phyloP scores from a whole-genome alignment of 1,284 basidiomycete genomes.

The Ceratobasidium sp. region DNA sequence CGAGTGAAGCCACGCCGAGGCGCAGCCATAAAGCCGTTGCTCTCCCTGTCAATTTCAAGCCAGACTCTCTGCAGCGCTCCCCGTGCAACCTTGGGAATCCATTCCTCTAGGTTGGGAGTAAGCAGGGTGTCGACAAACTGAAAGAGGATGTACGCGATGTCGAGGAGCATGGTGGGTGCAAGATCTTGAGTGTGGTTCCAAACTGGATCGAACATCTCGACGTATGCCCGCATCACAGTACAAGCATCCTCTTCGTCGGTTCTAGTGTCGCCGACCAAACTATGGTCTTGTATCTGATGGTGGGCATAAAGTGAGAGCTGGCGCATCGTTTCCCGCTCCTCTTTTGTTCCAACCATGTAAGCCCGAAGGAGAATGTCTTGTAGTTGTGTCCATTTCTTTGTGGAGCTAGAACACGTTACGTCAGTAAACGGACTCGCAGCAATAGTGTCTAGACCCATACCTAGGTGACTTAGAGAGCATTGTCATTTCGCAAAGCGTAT shows the following conservation, averaged over 20 bases:
- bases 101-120: background rate
- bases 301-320: background rate
- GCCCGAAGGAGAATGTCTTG: conserved; percentile 19
- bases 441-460: no score
- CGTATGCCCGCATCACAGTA: conserved; percentile 3
- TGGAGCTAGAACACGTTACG: background rate
- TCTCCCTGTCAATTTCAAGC: conserved; percentile 28
- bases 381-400: background rate
- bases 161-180: background rate
- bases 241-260: conserved; percentile 13
- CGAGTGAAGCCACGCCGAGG: background rate
- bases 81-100: background rate
- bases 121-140: background rate
- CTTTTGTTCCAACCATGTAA: conserved; percentile 1
- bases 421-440: no score
- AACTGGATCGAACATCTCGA: conserved; percentile 1
- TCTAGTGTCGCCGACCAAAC: background rate
- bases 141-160: conserved; percentile 6
- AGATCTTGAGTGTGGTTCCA: background rate
- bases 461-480: background rate
- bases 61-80: conserved; percentile 9
- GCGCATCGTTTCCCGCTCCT: conserved; percentile 1
- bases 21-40: background rate
- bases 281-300: background rate
- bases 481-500: conserved; percentile 21